These are phyloP conservation scores for Diaporthe sp. DNA, from an alignment of 2,329 filamentous ascomycete genomes.

Conservation along the genomic window DNA sequence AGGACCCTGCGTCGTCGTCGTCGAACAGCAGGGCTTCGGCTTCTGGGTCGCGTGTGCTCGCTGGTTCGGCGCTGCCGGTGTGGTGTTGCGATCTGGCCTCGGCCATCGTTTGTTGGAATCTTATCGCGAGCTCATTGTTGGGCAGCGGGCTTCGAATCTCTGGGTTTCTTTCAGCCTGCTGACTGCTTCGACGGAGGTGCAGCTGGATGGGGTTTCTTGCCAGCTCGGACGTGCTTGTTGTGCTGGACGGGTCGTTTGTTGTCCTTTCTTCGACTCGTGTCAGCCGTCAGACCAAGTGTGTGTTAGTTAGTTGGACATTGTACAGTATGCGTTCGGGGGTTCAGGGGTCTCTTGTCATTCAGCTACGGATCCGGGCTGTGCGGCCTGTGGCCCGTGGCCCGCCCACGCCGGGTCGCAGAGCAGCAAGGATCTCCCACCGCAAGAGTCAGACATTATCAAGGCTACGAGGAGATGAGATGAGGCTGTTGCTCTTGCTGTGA, in stretches of 20 bases:
- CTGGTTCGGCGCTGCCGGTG: constrained; percentile 30
- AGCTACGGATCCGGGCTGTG: constrained; percentile 21
- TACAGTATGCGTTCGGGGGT: not conserved
- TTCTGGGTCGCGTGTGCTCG: constrained; percentile 37
- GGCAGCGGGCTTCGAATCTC: constrained; percentile 10
- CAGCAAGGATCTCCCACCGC: not conserved
- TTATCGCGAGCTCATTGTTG: constrained; percentile 42
- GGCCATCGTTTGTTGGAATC: constrained; percentile 38
- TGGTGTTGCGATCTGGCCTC: constrained; percentile 41
- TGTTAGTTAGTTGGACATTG: not conserved
- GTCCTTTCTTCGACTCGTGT: not conserved
- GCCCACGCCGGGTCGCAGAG: not conserved
- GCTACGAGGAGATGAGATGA: not conserved
- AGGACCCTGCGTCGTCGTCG: constrained; percentile 33
- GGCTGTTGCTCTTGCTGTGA: not conserved
- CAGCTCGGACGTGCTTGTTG: not conserved
- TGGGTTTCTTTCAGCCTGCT: constrained; percentile 1
- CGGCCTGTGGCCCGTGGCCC: constrained; percentile 25
- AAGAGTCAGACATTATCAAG: not conserved
- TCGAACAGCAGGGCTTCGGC: constrained; percentile 41
- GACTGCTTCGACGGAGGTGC: constrained; percentile 4
- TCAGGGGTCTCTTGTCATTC: constrained; percentile 12
- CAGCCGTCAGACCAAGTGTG: not conserved
- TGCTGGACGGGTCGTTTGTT: not conserved
- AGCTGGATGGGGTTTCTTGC: not conserved